These are phyloP conservation scores for Lipomyces starkeyi DNA, from an alignment of 805 yeast species.

Conservation along the genomic window DNA sequence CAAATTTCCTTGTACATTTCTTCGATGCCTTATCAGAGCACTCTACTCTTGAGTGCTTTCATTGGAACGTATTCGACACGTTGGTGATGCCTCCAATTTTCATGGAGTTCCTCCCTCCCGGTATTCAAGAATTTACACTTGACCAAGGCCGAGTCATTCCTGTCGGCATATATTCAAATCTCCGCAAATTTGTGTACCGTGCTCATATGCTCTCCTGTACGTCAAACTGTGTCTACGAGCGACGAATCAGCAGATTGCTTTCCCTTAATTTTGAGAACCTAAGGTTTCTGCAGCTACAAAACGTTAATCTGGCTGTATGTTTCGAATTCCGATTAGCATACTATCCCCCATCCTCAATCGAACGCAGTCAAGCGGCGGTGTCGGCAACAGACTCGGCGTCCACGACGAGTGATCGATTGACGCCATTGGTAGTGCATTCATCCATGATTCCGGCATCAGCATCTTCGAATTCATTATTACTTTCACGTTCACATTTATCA, in stretches of 20 bases:
- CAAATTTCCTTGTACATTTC: conserved; percentile 23
- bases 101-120: conserved; percentile 29
- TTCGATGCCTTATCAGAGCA: conserved; percentile 22
- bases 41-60: conserved; percentile 16
- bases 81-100: conserved; percentile 31
- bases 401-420: background rate
- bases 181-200: conserved; percentile 29
- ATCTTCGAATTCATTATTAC: background rate
- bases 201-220: conserved; percentile 37
- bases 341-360: background rate
- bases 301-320: conserved; percentile 32
- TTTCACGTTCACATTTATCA: background rate
- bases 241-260: conserved; percentile 29
- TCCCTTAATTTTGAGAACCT: conserved; percentile 10
- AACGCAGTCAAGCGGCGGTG: background rate
- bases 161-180: conserved; percentile 11
- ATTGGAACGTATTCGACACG: conserved; percentile 37
- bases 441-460: background rate
- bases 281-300: conserved; percentile 28
- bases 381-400: background rate
- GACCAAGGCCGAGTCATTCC: conserved; percentile 37
- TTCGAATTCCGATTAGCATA: conserved; percentile 26
- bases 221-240: conserved; percentile 30
- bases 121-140: conserved; percentile 25
- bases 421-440: background rate